Evolutionary conservation across 495 filamentous ascomycete species (phyloP), one percentile per base, ranked within the genome.

Genomic region (Acidiella bohemica): DNA sequence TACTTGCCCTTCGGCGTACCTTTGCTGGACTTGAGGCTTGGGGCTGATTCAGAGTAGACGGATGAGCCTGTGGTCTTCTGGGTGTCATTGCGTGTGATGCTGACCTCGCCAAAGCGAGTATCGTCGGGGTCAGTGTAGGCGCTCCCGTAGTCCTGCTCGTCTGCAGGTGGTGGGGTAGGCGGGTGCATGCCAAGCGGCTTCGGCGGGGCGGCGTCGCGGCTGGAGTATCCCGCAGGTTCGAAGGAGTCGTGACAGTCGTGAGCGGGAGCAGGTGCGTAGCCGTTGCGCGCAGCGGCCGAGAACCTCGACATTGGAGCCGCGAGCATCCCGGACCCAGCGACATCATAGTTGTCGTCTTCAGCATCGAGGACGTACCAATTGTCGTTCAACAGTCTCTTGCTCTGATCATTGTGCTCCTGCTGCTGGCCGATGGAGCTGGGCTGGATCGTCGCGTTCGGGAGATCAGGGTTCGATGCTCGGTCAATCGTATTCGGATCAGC

Each of bases 1-100:
- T 60, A 60, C 14, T 54, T 55, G 16, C 50, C 27, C 39, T 61
- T 60, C 16, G 59, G 56, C 16, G 55, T 56, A 36, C 31, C 11
- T 36, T 38, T 20, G 36, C 27, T 51, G 23, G 43, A 51, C 14
- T 47, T 36, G 11, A 50, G 44, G 18, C 44, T 22, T 42, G 42
- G n/a, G 37, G 45, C 49, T 3, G 29, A 21, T 16, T 44, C 30
- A 4, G 20, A 23, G 38, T 29, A 39, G 16, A 36, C 14, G 19
- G 34, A 31, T n/a, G 25, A 28, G 28, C 20, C 17, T 14, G n/a
- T 26, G 9, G 38, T 42, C 9, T 5, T 14, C 11, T 35, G 29
- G 18, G 14, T 25, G 16, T 23, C 43, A 23, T 41, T n/a, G n/a
- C n/a, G n/a, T n/a, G n/a, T n/a, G n/a, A n/a, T n/a, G n/a, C n/a